Conservation (phyloP, 208 protist genomes). For the Leishmania gerbilli region DNA sequence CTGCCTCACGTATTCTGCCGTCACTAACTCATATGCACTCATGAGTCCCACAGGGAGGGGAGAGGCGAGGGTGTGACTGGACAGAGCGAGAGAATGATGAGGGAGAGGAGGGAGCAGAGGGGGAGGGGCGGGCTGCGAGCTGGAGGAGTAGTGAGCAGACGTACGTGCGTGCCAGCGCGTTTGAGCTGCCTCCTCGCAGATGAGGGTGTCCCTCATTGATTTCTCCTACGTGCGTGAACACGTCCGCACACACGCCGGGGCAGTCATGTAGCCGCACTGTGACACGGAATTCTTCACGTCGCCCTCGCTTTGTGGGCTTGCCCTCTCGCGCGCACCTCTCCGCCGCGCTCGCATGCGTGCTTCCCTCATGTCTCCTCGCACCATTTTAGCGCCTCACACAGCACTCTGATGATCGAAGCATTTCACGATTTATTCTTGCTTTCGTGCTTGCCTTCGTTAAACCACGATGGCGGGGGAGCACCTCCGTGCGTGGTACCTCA, state of each 20-base stretch:
- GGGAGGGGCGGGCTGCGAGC: neutral
- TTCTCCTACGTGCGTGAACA: neutral
- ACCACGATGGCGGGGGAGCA: neutral
- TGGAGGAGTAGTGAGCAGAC: neutral
- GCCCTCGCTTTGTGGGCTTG: neutral
- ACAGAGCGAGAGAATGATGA: neutral
- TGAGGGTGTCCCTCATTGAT: neutral
- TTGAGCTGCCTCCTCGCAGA: neutral
- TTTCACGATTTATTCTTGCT: neutral
- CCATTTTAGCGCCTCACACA: neutral
- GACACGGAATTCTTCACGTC: neutral
- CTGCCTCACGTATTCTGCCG: conserved; percentile 19
- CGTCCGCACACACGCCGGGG: neutral
- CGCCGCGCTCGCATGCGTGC: neutral
- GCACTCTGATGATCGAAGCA: neutral
- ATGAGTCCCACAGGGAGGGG: neutral
- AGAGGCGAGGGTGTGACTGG: neutral
- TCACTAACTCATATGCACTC: neutral
- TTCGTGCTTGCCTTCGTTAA: neutral
- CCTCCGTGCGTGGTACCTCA: neutral
- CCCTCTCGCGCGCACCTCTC: neutral
- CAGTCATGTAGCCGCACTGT: neutral
- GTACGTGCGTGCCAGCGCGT: neutral
- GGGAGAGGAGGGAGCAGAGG: neutral
- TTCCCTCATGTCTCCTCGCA: neutral